phyloP scores from a whole-genome alignment of 352 stramenopile species.

The Pythium brassicae region DNA sequence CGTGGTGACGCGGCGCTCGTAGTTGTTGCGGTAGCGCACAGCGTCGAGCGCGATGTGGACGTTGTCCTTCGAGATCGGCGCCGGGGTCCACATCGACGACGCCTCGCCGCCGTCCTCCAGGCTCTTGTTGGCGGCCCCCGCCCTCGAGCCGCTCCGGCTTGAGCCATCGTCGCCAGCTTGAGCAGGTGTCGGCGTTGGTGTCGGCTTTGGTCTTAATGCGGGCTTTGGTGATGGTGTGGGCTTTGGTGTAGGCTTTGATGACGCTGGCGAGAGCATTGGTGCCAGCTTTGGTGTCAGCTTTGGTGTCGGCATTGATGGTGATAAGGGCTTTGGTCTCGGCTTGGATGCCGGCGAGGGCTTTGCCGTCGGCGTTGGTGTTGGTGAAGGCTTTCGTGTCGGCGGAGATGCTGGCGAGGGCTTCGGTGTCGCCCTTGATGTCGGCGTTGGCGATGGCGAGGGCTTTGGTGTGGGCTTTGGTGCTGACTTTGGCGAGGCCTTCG shows the following conservation, averaged over 20 bases:
- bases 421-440: not conserved
- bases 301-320: not conserved
- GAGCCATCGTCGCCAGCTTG: too few species aligned
- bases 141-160: not conserved
- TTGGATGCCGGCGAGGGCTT: too few species aligned
- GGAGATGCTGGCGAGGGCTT: not conserved
- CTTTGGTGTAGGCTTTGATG: not conserved
- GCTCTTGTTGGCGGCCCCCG: not conserved
- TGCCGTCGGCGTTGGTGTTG: not conserved
- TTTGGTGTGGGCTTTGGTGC: not conserved
- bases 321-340: too few species aligned
- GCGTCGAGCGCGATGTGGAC: constrained; percentile 28
- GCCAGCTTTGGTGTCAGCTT: not conserved
- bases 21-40: constrained; percentile 37
- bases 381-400: not conserved
- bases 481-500: not conserved
- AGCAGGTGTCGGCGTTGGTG: not conserved
- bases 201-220: not conserved
- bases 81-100: constrained; percentile 16
- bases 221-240: not conserved
- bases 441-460: not conserved
- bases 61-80: constrained; percentile 16
- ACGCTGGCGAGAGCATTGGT: not conserved
- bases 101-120: constrained; percentile 2
- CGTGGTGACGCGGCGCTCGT: constrained; percentile 24